Base-by-base conservation (phyloP, 2,329 filamentous ascomycete species). In the Colletotrichum sp. region DNA sequence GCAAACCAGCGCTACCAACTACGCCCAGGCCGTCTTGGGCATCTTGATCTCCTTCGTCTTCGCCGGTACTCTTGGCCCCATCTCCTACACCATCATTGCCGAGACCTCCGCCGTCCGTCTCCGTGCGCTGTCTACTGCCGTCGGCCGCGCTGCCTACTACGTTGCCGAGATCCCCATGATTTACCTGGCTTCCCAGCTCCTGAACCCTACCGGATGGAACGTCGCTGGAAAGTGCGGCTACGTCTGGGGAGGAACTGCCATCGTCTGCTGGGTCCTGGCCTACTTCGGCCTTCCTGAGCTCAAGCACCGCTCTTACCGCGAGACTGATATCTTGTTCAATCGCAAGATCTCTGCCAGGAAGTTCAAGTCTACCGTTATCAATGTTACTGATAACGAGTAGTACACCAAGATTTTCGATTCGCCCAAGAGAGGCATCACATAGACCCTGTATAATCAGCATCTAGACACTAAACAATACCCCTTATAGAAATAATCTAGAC, bases 181-280 rank as follows among this genome's bases (percentile, higher is more conserved):
- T 69, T 85, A 81, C 70, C 79, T 86, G n/a, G 79, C 84, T 3
- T 84, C 83, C 7, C 77, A 81, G 74, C 83, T 86, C 79, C 81
- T 86, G 8, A 86, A 86, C 77, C 79, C 82, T 0, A 85, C 83
- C 0, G 83, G 83, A 13, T 85, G 84, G 81, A 83, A 86, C 69
- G 77, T 86, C 13, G 84, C 82, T 0, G 86, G 86, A 38, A 87
- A 88, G 81, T 87, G 85, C 72, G 87, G 86, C 3, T 88, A 85
- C 73, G 83, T 88, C n/a, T 88, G 86, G 87, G 87, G 84, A 3
- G 80, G 83, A 3, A 87, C 86, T 7, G 85, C 84, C 6, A 30
- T 80, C 5, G 81, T 87, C 12, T 87, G 85, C 78, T 85, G 82
- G 80, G 62, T 87, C 7, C 78, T 79, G 77, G 85, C 85, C 3